phyloP scores from a whole-genome alignment of 2,329 filamentous ascomycete genomes.

The Ophiognomonia clavigignenti-juglandacearum region DNA sequence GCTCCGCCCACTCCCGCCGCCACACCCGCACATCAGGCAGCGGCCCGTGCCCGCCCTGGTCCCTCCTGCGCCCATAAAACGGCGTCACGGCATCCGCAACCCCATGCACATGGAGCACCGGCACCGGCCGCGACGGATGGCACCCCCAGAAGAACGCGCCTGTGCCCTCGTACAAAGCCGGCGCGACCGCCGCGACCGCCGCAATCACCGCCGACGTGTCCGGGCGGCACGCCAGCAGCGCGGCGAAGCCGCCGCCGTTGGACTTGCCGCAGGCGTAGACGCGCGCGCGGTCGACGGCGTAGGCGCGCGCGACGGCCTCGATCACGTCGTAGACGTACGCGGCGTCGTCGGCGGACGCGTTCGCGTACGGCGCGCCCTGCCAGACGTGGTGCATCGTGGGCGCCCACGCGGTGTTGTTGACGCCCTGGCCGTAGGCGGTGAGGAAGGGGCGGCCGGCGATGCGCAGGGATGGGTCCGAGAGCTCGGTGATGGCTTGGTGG shows the following conservation, averaged over 20 bases:
- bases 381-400: conserved; percentile 20
- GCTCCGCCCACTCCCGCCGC: conserved; percentile 18
- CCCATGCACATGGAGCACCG: conserved; percentile 18
- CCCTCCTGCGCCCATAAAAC: conserved; percentile 15
- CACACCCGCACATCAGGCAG: conserved; percentile 18
- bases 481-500: conserved; percentile 22
- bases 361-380: conserved; percentile 23
- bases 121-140: conserved; percentile 13
- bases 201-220: conserved; percentile 17
- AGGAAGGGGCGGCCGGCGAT: conserved; percentile 22
- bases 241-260: conserved; percentile 19
- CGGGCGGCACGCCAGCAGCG: conserved; percentile 17
- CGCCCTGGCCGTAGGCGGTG: conserved; percentile 21
- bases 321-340: conserved; percentile 22
- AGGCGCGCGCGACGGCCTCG: conserved; percentile 17
- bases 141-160: conserved; percentile 17
- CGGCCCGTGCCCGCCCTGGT: conserved; percentile 14
- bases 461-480: conserved; percentile 20
- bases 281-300: conserved; percentile 18
- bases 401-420: conserved; percentile 20
- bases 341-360: conserved; percentile 22
- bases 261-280: conserved; percentile 20
- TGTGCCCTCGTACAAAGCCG: conserved; percentile 18
- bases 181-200: conserved; percentile 18
- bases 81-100: conserved; percentile 17